Evolutionary conservation across 2,329 filamentous ascomycete species (phyloP).

Genomic region (Colletotrichum spaethianum): DNA sequence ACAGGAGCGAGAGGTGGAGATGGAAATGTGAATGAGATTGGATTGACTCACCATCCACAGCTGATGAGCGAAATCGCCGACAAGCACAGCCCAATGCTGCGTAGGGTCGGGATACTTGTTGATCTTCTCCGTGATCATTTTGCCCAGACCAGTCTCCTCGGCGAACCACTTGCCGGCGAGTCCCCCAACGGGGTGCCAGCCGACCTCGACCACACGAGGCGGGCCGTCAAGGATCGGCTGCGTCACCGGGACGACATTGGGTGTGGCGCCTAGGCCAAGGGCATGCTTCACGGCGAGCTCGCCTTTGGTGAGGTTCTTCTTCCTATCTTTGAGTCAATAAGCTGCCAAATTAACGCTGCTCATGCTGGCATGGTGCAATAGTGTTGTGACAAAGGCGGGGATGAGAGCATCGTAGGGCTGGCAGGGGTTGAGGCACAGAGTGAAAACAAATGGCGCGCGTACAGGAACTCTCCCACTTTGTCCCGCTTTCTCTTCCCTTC

Average conservation of each 20-base stretch:
- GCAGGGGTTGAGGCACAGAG: not conserved
- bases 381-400: not conserved
- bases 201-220: slow-evolving; percentile 64
- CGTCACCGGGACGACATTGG: slow-evolving; percentile 59
- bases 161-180: slow-evolving; percentile 72
- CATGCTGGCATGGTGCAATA: not conserved
- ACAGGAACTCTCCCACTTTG: slow-evolving; percentile 52
- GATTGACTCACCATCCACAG: slow-evolving; percentile 68
- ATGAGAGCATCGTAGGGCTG: slow-evolving; percentile 11
- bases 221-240: slow-evolving; percentile 54
- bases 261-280: slow-evolving; percentile 59
- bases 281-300: slow-evolving; percentile 58
- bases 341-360: not conserved
- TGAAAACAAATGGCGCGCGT: slow-evolving; percentile 43
- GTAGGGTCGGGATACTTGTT: slow-evolving; percentile 71
- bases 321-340: slow-evolving; percentile 45
- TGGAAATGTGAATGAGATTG: not conserved
- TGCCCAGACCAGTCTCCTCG: slow-evolving; percentile 68
- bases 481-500: slow-evolving; percentile 50
- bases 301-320: slow-evolving; percentile 55
- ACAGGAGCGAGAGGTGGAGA: not conserved
- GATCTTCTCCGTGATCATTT: slow-evolving; percentile 68
- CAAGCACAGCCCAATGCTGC: slow-evolving; percentile 72
- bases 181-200: slow-evolving; percentile 72
- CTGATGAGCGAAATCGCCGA: slow-evolving; percentile 69